These are phyloP conservation scores for Astrothelium macrocarpum DNA, from an alignment of 495 filamentous ascomycete species.

Conservation along the genomic window DNA sequence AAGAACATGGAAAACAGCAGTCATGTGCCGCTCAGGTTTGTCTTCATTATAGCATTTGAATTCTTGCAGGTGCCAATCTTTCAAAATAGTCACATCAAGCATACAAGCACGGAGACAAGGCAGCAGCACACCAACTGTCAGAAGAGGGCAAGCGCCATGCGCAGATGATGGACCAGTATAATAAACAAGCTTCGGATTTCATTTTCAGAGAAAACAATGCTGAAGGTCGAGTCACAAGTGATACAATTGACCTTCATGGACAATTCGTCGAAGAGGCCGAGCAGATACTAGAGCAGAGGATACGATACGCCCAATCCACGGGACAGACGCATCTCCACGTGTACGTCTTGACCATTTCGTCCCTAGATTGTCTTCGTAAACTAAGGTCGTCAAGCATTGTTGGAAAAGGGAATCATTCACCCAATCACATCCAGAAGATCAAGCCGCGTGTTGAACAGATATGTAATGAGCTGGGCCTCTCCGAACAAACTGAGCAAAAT, in stretches of 20 bases:
- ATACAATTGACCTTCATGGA: slow-evolving; percentile 90
- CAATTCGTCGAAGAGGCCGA: slow-evolving; percentile 91
- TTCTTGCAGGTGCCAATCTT: neutral
- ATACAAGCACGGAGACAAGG: slow-evolving; percentile 71
- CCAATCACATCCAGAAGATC: slow-evolving; percentile 72
- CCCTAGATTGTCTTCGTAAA: too few species aligned
- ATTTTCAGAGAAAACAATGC: slow-evolving; percentile 94
- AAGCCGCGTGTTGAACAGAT: slow-evolving; percentile 83
- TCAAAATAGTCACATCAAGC: slow-evolving; percentile 46
- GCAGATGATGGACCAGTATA: slow-evolving; percentile 67
- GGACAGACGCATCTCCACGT: slow-evolving; percentile 73
- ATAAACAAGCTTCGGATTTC: slow-evolving; percentile 79
- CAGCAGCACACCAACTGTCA: slow-evolving; percentile 64
- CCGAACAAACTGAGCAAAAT: slow-evolving; percentile 78
- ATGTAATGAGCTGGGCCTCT: slow-evolving; percentile 69
- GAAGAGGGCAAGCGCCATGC: slow-evolving; percentile 80
- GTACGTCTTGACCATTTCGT: slow-evolving; percentile 29
- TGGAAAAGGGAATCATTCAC: slow-evolving; percentile 85
- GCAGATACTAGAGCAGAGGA: slow-evolving; percentile 73
- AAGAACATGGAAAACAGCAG: slow-evolving; percentile 64
- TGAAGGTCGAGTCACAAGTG: slow-evolving; percentile 52
- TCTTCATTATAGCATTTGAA: neutral
- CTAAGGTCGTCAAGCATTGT: slow-evolving; percentile 52
- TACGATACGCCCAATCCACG: slow-evolving; percentile 57
- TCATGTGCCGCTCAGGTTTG: slow-evolving; percentile 48